Evolutionary conservation across 2,329 filamentous ascomycete genomes (phyloP), one percentile per base, ranked within the genome.

Genomic region (Sporothrix brunneoviolacea): DNA sequence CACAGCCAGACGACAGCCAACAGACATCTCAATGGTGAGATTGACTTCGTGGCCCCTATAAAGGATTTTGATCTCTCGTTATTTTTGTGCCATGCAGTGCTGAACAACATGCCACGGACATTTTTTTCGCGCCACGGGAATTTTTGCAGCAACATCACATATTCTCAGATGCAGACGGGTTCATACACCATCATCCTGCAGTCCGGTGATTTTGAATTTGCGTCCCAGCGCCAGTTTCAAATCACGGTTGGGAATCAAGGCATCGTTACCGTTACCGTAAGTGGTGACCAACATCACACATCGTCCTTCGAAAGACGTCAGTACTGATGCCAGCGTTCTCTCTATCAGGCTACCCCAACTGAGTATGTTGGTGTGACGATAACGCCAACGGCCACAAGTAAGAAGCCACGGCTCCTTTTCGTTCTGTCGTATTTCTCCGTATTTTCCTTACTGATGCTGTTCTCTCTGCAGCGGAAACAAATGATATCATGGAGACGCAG

Each of bases 111-210:
- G n/a, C n/a, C n/a, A n/a, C n/a, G n/a, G n/a, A n/a, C n/a, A n/a
- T n/a, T n/a, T n/a, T n/a, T n/a, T n/a, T n/a, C n/a, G n/a, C n/a
- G n/a, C n/a, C n/a, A n/a, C n/a, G n/a, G n/a, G n/a, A n/a, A n/a
- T 8, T 9, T 43, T 1, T 19, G 3, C n/a, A 53, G 51, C 39
- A 42, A 50, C 27, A 18, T 50, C 19, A 39, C 43, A 4, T 54
- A 43, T 10, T 43, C 44, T n/a, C 22, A 50, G 16, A 46, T 54
- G 47, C 32, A 40, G 19, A 48, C 47, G 0, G 51, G 51, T 8
- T 44, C 28, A 8, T 60, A 58, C 51, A 55, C 54, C 21, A 58
- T 60, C 48, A 50, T 60, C 22, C 54, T 60, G 44, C 59, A 60
- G 46, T 57, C 59, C 13, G 54, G 58, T 32, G 55, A 56, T 21